Base-by-base conservation (phyloP, 1,284 basidiomycete species). In the Rhodotorula sp. region DNA sequence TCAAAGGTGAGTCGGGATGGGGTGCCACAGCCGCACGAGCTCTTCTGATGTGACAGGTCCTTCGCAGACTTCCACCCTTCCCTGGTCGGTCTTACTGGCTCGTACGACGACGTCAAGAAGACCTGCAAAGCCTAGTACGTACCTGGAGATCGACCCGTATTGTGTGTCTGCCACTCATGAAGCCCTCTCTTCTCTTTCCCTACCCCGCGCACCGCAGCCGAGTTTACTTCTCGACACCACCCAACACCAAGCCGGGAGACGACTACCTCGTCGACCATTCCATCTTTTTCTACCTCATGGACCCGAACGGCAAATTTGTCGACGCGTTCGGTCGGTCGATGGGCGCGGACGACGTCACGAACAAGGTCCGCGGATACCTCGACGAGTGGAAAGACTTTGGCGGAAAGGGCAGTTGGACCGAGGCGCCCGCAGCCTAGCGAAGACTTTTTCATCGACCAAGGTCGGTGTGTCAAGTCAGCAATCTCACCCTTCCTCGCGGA, bases 161-260 rank as follows among this genome's bases (percentile, higher is more conserved):
- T 46, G 49, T 14, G 20, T 24, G 20, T 22, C 18, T 4, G 22
- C 22, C 37, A 24, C 22, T 42, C n/a, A 54, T 22, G 17, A 33
- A 54, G 30, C 20, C 44, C 6, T 42, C 51, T 56, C 33, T 61
- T 20, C 46, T 18, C 29, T 12, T 42, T 42, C 18, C 30, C 8
- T 33, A 37, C 58, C 44, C 24, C 44, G n/a, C 44, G 30, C 37
- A 26, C n/a, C 51, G 3, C 64, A 75, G 74, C 82, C 89, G 96
- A 45, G 95, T 99, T 49, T 99, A 99, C 83, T 99, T 99, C 84
- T 95, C 92, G 26, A 98, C 95, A 8, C 96, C 95, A 5, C 93
- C 93, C 5, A 84, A 91, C 77, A 84, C 85, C 1, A 83, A 85
- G 69, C 87, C 95, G 0, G 87, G 80, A 6, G 85, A 85, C 60